Base-by-base conservation (phyloP, 306 rosid species). In the Abrus pulchellus region DNA sequence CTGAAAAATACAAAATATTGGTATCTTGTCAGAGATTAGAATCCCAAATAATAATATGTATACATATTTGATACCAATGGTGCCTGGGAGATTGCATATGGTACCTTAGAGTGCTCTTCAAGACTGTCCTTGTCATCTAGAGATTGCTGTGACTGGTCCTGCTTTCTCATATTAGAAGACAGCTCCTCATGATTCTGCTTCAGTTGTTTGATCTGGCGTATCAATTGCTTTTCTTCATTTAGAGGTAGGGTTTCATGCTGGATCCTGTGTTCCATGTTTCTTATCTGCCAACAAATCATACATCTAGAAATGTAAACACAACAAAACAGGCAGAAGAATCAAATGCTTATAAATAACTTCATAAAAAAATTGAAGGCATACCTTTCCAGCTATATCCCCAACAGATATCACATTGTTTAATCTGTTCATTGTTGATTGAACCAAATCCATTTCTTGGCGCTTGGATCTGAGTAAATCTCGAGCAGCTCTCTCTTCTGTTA, bases 221-320 rank as follows among this genome's bases (percentile, higher is more conserved):
- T 80, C 78, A 85, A 82, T 63, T 87, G 92, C 68, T 91, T 94
- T 88, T 94, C 98, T 82, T 94, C 93, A 69, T 87, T 90, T 74
- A 94, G 67, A 82, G 90, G 92, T 78, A 92, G 72, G 36, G 98
- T 94, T 83, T 90, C 98, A 83, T 94, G 98, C 75, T 89, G 85
- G 49, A 93, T 89, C 85, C 50, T 84, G 83, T 91, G 89, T 81
- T 94, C 94, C 87, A 91, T 86, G 83, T 85, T 86, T 77, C 87
- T 86, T 83, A 93, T 88, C 98, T 93, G 84, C 70, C 50, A 69
- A 75, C 6, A 74, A 74, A 66, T 61, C 76, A 82, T 72, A 81
- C 32, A 71, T 72, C 36, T 9, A 38, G 68, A 71, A 36, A 73
- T 7, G 10, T 72, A 73, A 66, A 69, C 71, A 68, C 60, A 76